Evolutionary conservation across 805 yeast species (phyloP), one percentile per base, ranked within the genome.

Genomic region (Ascoidea tarda): DNA sequence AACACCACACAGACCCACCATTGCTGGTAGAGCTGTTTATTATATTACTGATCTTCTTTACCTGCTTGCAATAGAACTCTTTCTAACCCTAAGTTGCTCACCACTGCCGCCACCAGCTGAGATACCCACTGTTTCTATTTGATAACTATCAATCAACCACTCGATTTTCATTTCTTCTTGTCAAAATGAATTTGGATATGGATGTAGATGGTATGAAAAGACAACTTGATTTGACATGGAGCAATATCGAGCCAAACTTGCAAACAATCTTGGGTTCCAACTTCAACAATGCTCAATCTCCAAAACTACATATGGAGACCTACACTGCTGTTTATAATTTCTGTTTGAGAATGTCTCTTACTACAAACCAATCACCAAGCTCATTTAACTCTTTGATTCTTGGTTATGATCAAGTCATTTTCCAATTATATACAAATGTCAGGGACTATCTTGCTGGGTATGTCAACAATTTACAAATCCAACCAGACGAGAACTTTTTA

Each of bases 241-340:
- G 72, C 52, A 82, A 78, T 61, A 84, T 86, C 50, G 87, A 85
- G 60, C 91, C 95, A 2, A 87, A 88, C 2, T 67, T 86, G 45
- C 77, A 78, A 59, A 76, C 78, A 59, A 84, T 86, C 50, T 69
- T 86, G 53, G 93, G 91, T 5, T 73, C 79, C 12, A 67, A 68
- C 47, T 81, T 76, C 53, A 87, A 81, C 47, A 76, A 79, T 55
- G 64, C 62, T 54, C 78, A 79, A 53, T 82, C 83, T 33, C 76
- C 81, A 4, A 71, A 81, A 48, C 78, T 84, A 82, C 89, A 87
- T 67, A 87, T 89, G 85, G 84, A 84, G 59, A 85, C 91, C 54
- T 90, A 90, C 68, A 87, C 96, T 1, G 91, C 95, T 5, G 84
- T 91, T 57, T 91, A 89, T 71, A 89, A 90, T 68, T 90, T 87